phyloP scores from a whole-genome alignment of 306 rosid genomes.

The Cicer judaicum region DNA sequence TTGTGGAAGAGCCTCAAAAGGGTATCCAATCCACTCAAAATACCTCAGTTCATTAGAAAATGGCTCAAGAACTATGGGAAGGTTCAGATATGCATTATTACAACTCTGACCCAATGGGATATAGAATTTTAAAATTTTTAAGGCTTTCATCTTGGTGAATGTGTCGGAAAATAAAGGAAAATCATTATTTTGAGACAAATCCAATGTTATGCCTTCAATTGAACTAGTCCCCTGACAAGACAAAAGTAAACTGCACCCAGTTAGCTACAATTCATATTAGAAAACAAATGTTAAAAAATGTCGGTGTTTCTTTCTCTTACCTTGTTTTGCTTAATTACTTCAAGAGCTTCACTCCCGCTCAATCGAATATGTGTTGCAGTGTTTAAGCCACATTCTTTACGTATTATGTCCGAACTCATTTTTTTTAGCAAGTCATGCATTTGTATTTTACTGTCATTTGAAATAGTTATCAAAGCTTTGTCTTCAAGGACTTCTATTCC shows the following conservation, averaged over 20 bases:
- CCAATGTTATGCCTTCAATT: slow-evolving; percentile 40
- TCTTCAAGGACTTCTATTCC: slow-evolving; percentile 41
- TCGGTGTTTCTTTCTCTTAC: background rate
- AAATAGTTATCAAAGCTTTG: slow-evolving; percentile 41
- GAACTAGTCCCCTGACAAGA: slow-evolving; percentile 41
- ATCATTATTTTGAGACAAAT: slow-evolving; percentile 22
- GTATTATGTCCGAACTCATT: slow-evolving; percentile 37
- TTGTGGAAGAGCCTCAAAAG: slow-evolving; percentile 26
- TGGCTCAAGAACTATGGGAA: slow-evolving; percentile 3
- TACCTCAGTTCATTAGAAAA: slow-evolving; percentile 36
- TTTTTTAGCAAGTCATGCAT: slow-evolving; percentile 50
- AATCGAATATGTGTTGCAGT: slow-evolving; percentile 30
- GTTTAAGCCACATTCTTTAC: background rate
- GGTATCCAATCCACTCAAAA: slow-evolving; percentile 41
- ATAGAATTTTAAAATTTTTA: slow-evolving; percentile 33
- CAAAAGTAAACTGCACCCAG: background rate
- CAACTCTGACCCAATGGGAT: background rate
- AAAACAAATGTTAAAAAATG: background rate
- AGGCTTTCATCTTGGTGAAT: slow-evolving; percentile 36
- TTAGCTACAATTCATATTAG: background rate
- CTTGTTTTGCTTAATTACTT: slow-evolving; percentile 32
- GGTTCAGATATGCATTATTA: background rate
- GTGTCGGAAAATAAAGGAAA: background rate
- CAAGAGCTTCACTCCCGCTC: background rate
- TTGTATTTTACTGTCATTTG: background rate